Conservation (phyloP, 805 yeast genomes). For the Yarrowia sp. region DNA sequence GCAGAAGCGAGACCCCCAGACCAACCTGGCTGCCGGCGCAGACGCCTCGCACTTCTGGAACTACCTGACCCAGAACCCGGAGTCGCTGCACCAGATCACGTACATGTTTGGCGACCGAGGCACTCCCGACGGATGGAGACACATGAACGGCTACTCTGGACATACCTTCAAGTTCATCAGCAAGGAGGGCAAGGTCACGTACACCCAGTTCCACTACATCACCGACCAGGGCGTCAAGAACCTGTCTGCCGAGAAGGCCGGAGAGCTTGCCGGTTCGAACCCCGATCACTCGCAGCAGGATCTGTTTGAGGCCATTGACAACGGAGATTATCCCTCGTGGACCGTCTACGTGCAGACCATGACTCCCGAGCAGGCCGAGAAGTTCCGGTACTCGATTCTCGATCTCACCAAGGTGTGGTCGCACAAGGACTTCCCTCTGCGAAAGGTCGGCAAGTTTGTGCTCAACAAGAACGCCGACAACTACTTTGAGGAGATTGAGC, state of each 20-base stretch:
- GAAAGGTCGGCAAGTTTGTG: slow-evolving; percentile 81
- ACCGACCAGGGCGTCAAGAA: slow-evolving; percentile 67
- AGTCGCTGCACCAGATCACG: slow-evolving; percentile 76
- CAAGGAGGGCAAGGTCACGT: slow-evolving; percentile 74
- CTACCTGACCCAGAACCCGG: slow-evolving; percentile 74
- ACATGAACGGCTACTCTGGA: slow-evolving; percentile 86
- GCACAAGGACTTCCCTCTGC: slow-evolving; percentile 81
- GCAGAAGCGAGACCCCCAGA: slow-evolving; percentile 83
- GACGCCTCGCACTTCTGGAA: slow-evolving; percentile 88
- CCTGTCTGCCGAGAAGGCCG: slow-evolving; percentile 51
- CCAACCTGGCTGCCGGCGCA: slow-evolving; percentile 61
- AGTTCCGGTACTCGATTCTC: slow-evolving; percentile 79
- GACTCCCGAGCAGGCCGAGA: slow-evolving; percentile 81
- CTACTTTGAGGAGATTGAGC: slow-evolving; percentile 87
- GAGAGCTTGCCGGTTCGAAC: slow-evolving; percentile 65
- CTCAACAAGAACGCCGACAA: slow-evolving; percentile 85
- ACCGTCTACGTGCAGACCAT: slow-evolving; percentile 83
- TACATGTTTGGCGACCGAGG: slow-evolving; percentile 80
- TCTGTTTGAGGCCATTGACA: slow-evolving; percentile 76
- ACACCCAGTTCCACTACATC: slow-evolving; percentile 78
- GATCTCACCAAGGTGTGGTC: slow-evolving; percentile 95
- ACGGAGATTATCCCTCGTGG: slow-evolving; percentile 84
- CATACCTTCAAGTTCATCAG: slow-evolving; percentile 79
- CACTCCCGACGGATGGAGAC: slow-evolving; percentile 75
- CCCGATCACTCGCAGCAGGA: slow-evolving; percentile 86